Conservation (phyloP, 164 flowering plant genomes). For the Liriodendron chinense region DNA sequence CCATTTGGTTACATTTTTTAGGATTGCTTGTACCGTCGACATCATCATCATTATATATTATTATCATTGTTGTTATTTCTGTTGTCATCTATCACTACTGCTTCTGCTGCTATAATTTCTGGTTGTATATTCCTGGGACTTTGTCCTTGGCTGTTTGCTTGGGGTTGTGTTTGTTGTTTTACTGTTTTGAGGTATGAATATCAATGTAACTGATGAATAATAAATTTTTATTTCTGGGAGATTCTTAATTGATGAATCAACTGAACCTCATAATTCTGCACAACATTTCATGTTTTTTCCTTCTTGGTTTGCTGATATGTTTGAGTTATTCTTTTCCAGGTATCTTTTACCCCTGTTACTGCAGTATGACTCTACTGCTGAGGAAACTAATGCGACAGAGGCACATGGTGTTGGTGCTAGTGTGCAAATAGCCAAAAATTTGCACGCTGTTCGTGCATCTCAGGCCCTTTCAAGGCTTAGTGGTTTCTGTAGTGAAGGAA, state of each 20-base stretch:
- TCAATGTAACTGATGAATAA: too few relatives aligned
- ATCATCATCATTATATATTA: too few relatives aligned
- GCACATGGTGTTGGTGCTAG: slow-evolving; percentile 95
- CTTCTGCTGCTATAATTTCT: background rate
- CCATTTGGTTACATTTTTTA: background rate
- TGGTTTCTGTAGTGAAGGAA: slow-evolving; percentile 63
- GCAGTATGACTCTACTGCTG: slow-evolving; percentile 98
- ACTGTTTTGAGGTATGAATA: too few relatives aligned
- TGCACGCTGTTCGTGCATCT: slow-evolving; percentile 80
- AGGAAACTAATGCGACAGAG: slow-evolving; percentile 67
- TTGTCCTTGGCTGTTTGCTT: background rate
- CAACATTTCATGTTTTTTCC: background rate
- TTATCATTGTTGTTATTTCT: too few relatives aligned
- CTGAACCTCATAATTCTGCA: background rate
- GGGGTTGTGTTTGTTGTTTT: background rate
- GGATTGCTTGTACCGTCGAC: background rate
- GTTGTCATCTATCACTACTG: too few relatives aligned
- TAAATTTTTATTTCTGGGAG: background rate
- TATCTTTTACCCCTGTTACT: slow-evolving; percentile 87
- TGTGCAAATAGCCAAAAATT: slow-evolving; percentile 90
- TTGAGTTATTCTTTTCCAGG: slow-evolving; percentile 37
- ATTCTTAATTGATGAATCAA: background rate
- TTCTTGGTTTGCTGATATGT: background rate
- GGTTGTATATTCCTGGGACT: background rate
- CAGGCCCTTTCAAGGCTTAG: slow-evolving; percentile 86